Base-by-base conservation (phyloP, 2,329 filamentous ascomycete species). In the Metarhizium humberi region DNA sequence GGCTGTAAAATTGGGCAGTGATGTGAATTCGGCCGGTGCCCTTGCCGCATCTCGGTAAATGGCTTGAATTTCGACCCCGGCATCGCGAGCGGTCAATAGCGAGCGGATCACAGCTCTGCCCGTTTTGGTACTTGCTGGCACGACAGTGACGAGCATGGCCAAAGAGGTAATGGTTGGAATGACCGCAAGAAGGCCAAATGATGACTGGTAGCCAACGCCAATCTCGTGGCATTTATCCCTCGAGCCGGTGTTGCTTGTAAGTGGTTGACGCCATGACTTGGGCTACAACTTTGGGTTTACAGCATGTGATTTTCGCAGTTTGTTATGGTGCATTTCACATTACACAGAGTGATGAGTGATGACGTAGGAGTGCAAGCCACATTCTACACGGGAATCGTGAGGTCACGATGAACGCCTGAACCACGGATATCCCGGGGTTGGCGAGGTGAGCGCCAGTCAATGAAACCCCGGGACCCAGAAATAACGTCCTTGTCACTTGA, bases 111-210 rank as follows among this genome's bases (percentile, higher is more conserved):
- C 56, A n/a, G 66, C 66, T 1, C 59, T 58, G 40, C 61, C 67
- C 0, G 67, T 70, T 43, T 63, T 67, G 38, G 67, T 62, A 42
- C 66, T 66, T 0, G 69, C 70, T 0, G 70, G 68, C 14, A 63
- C 61, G 53, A 72, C 57, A n/a, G 61, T 60, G 61, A 68, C 55
- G 14, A 60, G 62, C 65, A 67, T 64, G 42, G 43, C 18, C 47
- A 40, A 51, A 43, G 43, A 59, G 52, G 30, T 38, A 32, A 46
- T 45, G 16, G 2, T n/a, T 18, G 52, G 45, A 54, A 51, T 51
- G 34, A 6, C 1, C 5, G 0, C 14, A 40, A 16, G 1, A 2
- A 34, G 32, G 6, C 11, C 7, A 25, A 25, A 25, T 25, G 4
- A 25, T 25, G 4, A 4, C 25, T 25, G 25, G 25, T 0, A 25